Percentiles rank a stretch among this genome's conserved stretches.
phyloP scores from a whole-genome alignment of 371 early-diverging fungal genomes.

The Mortierella sp. region DNA sequence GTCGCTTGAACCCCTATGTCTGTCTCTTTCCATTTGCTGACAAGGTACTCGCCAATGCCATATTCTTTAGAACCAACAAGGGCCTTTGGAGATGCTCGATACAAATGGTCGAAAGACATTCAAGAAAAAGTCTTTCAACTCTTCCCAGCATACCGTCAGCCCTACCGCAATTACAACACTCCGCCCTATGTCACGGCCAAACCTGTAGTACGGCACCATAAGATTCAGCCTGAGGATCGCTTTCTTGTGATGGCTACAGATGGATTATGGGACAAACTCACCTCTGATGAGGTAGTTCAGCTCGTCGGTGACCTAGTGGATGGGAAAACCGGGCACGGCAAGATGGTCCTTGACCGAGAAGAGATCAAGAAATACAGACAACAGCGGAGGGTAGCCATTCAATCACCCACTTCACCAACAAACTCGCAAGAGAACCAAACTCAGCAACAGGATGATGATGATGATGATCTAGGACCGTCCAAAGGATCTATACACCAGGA shows the following conservation, averaged over 20 bases:
- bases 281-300: conserved; percentile 76
- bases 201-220: conserved; percentile 83
- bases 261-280: conserved; percentile 92
- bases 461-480: conserved; percentile 35
- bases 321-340: conserved; percentile 42
- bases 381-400: conserved; percentile 36
- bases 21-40: background rate
- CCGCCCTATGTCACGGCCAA: conserved; percentile 97
- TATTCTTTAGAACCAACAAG: conserved; percentile 62
- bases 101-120: conserved; percentile 78
- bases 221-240: conserved; percentile 68
- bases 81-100: conserved; percentile 73
- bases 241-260: conserved; percentile 94
- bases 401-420: no score
- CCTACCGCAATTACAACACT: conserved; percentile 75
- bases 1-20: background rate
- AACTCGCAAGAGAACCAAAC: conserved; percentile 24
- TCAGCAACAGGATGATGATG: conserved; percentile 35
- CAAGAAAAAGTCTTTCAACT: conserved; percentile 74
- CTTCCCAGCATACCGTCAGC: conserved; percentile 70
- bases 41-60: no score
- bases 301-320: conserved; percentile 65
- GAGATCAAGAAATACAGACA: conserved; percentile 7
- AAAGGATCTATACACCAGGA: conserved; percentile 42
- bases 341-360: conserved; percentile 25